Conservation (phyloP, 306 rosid species). For the Acmispon strigosus region DNA sequence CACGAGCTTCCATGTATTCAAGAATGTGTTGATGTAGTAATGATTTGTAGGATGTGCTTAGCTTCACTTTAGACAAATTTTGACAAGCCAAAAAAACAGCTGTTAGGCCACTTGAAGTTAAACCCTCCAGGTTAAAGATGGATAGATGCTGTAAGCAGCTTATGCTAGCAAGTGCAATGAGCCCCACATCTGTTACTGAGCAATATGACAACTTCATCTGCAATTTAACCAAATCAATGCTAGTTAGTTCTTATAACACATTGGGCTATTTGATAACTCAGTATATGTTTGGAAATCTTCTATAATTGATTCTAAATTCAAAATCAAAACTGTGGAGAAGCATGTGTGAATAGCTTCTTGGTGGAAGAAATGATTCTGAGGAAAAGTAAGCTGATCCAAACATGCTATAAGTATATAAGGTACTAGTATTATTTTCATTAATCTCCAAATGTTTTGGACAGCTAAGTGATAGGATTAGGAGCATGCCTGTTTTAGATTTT, state of each 20-base stretch:
- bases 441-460: not conserved
- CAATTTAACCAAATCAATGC: constrained; percentile 16
- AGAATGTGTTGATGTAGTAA: constrained; percentile 39
- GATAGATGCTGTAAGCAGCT: constrained; percentile 45
- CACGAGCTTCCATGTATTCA: constrained; percentile 49
- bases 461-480: not conserved
- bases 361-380: no score
- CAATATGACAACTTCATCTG: constrained; percentile 69
- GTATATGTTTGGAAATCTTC: no score
- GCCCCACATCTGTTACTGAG: constrained; percentile 61
- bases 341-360: no score
- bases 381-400: no score
- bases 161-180: constrained; percentile 50
- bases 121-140: constrained; percentile 49
- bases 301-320: no score
- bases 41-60: constrained; percentile 49
- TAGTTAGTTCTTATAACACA: not conserved
- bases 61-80: constrained; percentile 56
- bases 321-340: no score
- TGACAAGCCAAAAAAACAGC: constrained; percentile 46
- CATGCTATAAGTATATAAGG: no score
- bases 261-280: not conserved
- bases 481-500: constrained; percentile 46
- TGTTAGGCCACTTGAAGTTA: constrained; percentile 56
- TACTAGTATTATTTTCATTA: not conserved